Evolutionary conservation across 2,329 filamentous ascomycete genomes (phyloP).

Genomic region (Colletotrichum sp.): DNA sequence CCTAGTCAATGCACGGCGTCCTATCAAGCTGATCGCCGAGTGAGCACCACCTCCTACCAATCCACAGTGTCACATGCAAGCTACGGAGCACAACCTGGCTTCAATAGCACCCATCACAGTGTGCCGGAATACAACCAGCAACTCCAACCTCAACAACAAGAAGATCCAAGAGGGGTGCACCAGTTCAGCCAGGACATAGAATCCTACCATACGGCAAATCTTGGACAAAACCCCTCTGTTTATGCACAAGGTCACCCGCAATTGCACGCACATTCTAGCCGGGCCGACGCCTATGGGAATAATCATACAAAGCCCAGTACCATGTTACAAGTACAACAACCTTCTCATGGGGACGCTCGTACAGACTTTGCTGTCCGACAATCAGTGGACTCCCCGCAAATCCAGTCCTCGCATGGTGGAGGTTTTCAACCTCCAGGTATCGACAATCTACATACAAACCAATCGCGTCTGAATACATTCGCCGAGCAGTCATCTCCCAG

Average conservation of each 20-base stretch:
- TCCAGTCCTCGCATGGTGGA: background rate
- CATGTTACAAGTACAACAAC: background rate
- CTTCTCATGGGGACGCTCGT: background rate
- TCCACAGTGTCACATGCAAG: background rate
- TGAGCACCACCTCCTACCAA: slow-evolving; percentile 7
- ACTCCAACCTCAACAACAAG: background rate
- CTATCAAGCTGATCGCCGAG: background rate
- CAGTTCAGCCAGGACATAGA: background rate
- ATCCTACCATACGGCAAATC: background rate
- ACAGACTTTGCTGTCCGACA: background rate
- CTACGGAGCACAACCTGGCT: background rate
- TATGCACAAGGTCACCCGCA: background rate
- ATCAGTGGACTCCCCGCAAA: background rate
- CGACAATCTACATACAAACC: too few species aligned
- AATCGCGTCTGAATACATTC: background rate
- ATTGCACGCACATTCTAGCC: background rate
- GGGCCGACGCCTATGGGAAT: background rate
- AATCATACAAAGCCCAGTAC: background rate
- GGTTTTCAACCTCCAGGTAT: background rate
- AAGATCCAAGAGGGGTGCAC: background rate
- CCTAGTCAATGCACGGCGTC: background rate
- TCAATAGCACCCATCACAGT: background rate
- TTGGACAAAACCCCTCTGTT: background rate
- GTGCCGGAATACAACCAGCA: background rate
- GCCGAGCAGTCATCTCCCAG: background rate